A percentile compares a stretch with the other conserved stretches of the same genome.
These are phyloP conservation scores for Trichodelitschia bisporula DNA, from an alignment of 495 filamentous ascomycete genomes.

Conservation along the genomic window DNA sequence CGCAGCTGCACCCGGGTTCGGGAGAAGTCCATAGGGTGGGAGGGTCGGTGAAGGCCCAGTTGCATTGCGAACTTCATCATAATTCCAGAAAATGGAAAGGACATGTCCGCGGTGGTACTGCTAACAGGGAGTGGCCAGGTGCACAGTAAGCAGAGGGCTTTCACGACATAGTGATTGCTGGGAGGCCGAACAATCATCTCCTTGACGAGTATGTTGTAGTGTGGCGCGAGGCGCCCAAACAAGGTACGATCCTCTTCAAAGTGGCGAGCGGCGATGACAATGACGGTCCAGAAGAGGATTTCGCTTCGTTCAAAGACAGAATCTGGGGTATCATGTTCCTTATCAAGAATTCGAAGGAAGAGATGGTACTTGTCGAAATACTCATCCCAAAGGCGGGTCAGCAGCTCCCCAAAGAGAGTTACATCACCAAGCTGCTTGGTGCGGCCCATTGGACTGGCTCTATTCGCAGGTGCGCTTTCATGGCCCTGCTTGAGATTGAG, in stretches of 20 bases:
- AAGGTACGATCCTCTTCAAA: conserved; percentile 39
- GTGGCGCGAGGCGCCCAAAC: conserved; percentile 42
- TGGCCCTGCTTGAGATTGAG: conserved; percentile 42
- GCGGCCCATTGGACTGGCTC: no score
- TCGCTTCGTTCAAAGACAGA: conserved; percentile 49
- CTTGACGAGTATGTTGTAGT: conserved; percentile 57
- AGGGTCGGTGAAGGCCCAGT: conserved; percentile 71
- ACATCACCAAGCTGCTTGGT: no score
- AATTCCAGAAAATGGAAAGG: conserved; percentile 69
- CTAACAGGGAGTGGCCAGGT: conserved; percentile 78
- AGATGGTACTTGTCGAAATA: conserved; percentile 64
- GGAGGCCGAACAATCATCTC: conserved; percentile 58
- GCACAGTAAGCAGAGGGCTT: conserved; percentile 71
- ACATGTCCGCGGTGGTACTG: conserved; percentile 67
- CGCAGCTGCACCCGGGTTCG: conserved; percentile 59
- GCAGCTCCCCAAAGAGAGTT: no score
- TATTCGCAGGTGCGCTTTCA: conserved; percentile 24
- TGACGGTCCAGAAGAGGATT: conserved; percentile 69
- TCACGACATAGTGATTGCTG: conserved; percentile 73
- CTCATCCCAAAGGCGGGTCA: conserved; percentile 59
- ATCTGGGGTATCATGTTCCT: conserved; percentile 35
- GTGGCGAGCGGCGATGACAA: conserved; percentile 57
- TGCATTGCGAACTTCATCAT: conserved; percentile 90
- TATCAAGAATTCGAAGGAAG: conserved; percentile 62
- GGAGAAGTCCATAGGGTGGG: conserved; percentile 75